Conservation (phyloP, 371 early-diverging fungal species). For the Funneliformis caledonium region DNA sequence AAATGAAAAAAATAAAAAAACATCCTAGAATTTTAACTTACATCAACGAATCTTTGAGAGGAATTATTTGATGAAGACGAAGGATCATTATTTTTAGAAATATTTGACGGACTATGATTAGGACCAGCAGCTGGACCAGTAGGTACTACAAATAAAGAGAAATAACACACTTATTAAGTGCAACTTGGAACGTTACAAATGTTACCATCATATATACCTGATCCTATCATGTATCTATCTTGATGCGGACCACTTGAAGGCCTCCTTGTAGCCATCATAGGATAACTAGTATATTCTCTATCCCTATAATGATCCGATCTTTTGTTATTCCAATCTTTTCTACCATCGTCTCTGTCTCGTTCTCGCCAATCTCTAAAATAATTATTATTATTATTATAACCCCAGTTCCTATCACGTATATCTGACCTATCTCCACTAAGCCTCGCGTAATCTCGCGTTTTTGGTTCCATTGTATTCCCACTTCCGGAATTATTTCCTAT, state of each 20-base stretch:
- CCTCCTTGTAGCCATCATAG: constrained; percentile 20
- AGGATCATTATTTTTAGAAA: neutral
- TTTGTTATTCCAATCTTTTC: constrained; percentile 19
- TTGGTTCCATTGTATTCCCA: neutral
- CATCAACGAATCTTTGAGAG: constrained; percentile 20
- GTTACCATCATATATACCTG: neutral
- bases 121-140: constrained; percentile 27
- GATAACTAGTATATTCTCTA: constrained; percentile 6
- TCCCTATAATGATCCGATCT: constrained; percentile 19
- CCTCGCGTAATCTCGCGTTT: constrained; percentile 23
- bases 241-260: constrained; percentile 10
- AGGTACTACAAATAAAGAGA: constrained; percentile 15
- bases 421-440: constrained; percentile 8
- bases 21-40: neutral
- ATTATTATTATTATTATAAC: neutral
- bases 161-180: neutral
- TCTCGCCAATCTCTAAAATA: constrained; percentile 24
- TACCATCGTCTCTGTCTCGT: constrained; percentile 9
- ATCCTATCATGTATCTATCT: constrained; percentile 22
- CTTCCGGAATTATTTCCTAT: constrained; percentile 1
- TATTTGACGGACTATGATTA: neutral
- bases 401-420: constrained; percentile 7
- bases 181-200: neutral
- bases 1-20: neutral
- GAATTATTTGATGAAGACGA: neutral